Evolutionary conservation across 106 monocot genomes (phyloP), one percentile per base, ranked within the genome.

Genomic region (Xerophyta viscosa): DNA sequence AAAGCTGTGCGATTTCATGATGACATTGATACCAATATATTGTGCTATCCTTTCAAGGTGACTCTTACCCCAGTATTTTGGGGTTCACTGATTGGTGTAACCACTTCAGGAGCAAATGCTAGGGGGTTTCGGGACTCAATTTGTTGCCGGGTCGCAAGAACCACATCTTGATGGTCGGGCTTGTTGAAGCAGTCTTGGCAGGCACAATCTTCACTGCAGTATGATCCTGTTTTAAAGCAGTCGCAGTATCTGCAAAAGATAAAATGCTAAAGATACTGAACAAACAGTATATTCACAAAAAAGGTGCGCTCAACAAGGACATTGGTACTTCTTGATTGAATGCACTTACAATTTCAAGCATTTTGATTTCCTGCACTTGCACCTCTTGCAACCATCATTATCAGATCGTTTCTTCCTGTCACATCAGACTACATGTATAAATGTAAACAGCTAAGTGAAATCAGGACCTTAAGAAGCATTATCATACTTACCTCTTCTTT

Each of bases 181-280:
- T 48, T 74, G 51, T 84, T 84, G 24, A 24, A 67, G 52, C 84
- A 84, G 4, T 60, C 74, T 52, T 48, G 66, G 54, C 84, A 84
- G 6, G 66, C 50, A 58, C 84, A 84, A 46, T 51, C 63, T 50
- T 71, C 74, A 30, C 54, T 55, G 55, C 84, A 84, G 54, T 57
- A 68, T 42, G 47, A 24, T 48, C 75, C 71, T 42, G 67, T 67
- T 56, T 74, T 67, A 75, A 84, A 84, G 60, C 84, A 84, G 22
- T 75, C 84, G 50, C 84, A 84, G 19, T 84, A 84, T 29, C 84
- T 84, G n/a, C n/a, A n/a, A n/a, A n/a, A 74, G 27, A 67, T 43
- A 52, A 45, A 42, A n/a, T n/a, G n/a, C n/a, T n/a, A n/a, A n/a
- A n/a, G n/a, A n/a, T n/a, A n/a, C n/a, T n/a, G n/a, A n/a, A n/a